phyloP scores from a whole-genome alignment of 78 protist genomes.

The Bodo saltans region DNA sequence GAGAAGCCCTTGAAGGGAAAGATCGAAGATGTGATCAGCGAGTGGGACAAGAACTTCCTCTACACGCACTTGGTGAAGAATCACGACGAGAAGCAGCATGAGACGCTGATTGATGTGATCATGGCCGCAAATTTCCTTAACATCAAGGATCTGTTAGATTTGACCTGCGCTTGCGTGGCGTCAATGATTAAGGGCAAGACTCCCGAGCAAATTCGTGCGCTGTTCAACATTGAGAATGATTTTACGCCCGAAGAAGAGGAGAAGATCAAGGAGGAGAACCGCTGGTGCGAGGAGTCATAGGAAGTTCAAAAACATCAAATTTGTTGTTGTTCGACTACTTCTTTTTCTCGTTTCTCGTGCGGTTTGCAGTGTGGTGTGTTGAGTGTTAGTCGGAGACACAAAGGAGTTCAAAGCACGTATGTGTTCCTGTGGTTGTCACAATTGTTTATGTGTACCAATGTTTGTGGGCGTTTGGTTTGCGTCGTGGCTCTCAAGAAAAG shows the following conservation, averaged over 20 bases:
- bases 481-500: too few relatives aligned
- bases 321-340: too few relatives aligned
- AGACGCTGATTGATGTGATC: constrained; percentile 44
- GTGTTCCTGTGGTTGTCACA: too few relatives aligned
- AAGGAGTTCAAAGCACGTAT: too few relatives aligned
- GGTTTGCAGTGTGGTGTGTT: too few relatives aligned
- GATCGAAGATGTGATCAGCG: constrained; percentile 46
- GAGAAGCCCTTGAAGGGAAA: constrained; percentile 49
- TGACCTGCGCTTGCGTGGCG: constrained; percentile 86
- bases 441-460: too few relatives aligned
- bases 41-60: constrained; percentile 49
- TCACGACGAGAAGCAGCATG: constrained; percentile 39
- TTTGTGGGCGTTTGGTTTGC: too few relatives aligned
- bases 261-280: constrained; percentile 85
- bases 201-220: constrained; percentile 87
- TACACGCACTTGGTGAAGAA: neutral
- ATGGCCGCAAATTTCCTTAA: constrained; percentile 90
- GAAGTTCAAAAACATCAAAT: too few relatives aligned
- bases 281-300: constrained; percentile 86
- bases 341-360: too few relatives aligned
- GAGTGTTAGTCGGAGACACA: too few relatives aligned
- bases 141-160: constrained; percentile 89
- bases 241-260: constrained; percentile 95
- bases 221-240: constrained; percentile 84
- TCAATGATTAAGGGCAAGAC: constrained; percentile 90